Percentiles rank a stretch among this genome's conserved stretches.
Conservation (phyloP, 2,329 filamentous ascomycete species). For the Grosmannia clavigera region DNA sequence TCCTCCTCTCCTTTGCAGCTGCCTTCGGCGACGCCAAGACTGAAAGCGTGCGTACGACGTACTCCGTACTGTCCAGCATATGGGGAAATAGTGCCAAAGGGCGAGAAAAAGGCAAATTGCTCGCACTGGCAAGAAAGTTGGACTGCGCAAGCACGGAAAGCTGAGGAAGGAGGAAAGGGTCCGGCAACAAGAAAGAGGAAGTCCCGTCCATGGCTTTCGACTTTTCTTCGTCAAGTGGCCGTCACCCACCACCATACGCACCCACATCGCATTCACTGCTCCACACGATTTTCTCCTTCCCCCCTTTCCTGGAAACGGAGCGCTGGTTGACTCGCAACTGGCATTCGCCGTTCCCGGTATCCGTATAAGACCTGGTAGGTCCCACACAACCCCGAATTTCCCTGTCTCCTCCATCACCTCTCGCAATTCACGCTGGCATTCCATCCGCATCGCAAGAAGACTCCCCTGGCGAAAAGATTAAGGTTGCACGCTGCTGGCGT, state of each 20-base stretch:
- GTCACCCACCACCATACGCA: not conserved
- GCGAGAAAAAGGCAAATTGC: not conserved
- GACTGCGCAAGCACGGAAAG: not conserved
- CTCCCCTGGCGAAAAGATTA: not conserved
- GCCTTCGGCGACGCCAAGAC: not conserved
- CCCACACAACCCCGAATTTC: not conserved
- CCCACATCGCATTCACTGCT: constrained; percentile 1
- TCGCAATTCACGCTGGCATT: not conserved
- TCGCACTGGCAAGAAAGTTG: not conserved
- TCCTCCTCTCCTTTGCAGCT: not conserved
- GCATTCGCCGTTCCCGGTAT: not conserved
- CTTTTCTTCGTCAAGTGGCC: not conserved
- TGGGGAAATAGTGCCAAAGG: not conserved
- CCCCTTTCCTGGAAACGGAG: not conserved
- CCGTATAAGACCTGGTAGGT: not conserved
- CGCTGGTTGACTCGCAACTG: not conserved
- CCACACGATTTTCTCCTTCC: not conserved
- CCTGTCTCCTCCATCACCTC: not conserved
- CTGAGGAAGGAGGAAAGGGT: not conserved
- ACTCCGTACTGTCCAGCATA: not conserved
- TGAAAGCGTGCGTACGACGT: not conserved
- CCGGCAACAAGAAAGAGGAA: not conserved
- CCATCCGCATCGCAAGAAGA: not conserved
- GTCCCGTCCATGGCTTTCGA: not conserved
- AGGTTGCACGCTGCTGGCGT: not conserved